Evolutionary conservation across 1,284 basidiomycete species (phyloP).

Genomic region (Apiotrichum brassicae): DNA sequence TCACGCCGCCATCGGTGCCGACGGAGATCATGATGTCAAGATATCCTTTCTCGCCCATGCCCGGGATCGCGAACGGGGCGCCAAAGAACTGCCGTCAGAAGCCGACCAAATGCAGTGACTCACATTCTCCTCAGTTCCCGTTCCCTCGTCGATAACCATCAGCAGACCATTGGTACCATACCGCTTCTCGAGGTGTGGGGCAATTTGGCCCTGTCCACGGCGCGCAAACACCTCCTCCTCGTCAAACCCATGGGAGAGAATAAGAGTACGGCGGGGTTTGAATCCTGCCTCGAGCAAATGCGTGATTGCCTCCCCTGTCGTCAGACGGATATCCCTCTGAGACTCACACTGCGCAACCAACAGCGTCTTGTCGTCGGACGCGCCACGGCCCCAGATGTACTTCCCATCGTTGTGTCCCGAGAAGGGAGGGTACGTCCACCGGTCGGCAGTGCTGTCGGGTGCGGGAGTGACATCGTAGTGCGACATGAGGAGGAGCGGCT

Average conservation of each 20-base stretch:
- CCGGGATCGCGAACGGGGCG: conserved; percentile 36
- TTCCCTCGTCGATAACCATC: conserved; percentile 47
- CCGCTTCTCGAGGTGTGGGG: conserved; percentile 39
- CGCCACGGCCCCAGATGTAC: conserved; percentile 45
- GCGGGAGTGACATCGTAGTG: conserved; percentile 43
- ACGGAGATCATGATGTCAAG: conserved; percentile 41
- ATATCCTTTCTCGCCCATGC: conserved; percentile 44
- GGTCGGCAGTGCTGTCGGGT: conserved; percentile 34
- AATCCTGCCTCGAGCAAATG: conserved; percentile 38
- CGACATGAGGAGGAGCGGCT: conserved; percentile 45
- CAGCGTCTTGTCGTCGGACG: conserved; percentile 44
- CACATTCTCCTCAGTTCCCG: conserved; percentile 31
- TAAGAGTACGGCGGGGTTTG: conserved; percentile 40
- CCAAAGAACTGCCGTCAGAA: conserved; percentile 30
- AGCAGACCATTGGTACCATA: conserved; percentile 44
- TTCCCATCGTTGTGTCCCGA: conserved; percentile 40
- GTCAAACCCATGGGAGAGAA: conserved; percentile 43
- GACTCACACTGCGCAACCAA: conserved; percentile 47
- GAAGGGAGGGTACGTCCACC: conserved; percentile 46
- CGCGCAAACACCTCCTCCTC: conserved; percentile 45
- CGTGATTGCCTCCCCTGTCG: conserved; percentile 42
- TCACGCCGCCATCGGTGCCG: conserved; percentile 41
- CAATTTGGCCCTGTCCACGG: conserved; percentile 43
- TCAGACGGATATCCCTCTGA: too few species aligned
- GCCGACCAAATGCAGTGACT: conserved; percentile 3